Conservation (phyloP, 2,329 filamentous ascomycete species). For the Talaromyces sp. region DNA sequence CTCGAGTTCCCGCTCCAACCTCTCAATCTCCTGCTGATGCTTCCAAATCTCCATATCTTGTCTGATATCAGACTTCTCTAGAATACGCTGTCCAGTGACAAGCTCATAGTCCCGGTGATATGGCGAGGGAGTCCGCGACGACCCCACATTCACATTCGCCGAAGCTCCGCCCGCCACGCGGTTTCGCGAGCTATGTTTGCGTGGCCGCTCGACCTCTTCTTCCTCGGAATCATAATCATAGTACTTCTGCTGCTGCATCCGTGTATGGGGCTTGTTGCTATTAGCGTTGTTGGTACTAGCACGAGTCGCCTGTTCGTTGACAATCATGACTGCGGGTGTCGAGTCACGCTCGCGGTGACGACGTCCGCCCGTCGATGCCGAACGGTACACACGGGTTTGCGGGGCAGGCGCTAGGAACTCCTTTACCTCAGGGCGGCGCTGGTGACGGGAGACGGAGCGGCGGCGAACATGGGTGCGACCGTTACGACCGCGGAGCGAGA, state of each 20-base stretch:
- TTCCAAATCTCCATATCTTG: constrained; percentile 39
- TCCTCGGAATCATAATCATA: constrained; percentile 32
- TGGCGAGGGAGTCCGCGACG: constrained; percentile 30
- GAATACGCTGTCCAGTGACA: constrained; percentile 36
- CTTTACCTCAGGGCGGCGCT: constrained; percentile 18
- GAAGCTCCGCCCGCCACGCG: background rate
- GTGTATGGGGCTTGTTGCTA: constrained; percentile 27
- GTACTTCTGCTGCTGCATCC: constrained; percentile 22
- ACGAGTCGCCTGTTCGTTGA: constrained; percentile 37
- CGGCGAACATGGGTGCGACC: constrained; percentile 25
- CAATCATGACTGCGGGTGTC: constrained; percentile 31
- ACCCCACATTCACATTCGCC: background rate
- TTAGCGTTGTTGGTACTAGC: constrained; percentile 30
- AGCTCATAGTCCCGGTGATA: constrained; percentile 38
- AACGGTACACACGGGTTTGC: constrained; percentile 32
- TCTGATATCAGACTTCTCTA: constrained; percentile 36
- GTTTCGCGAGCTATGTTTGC: constrained; percentile 18
- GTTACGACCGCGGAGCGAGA: constrained; percentile 32
- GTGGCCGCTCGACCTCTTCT: constrained; percentile 16
- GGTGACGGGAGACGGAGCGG: constrained; percentile 39
- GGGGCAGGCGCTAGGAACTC: constrained; percentile 19
- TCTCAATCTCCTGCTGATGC: constrained; percentile 41
- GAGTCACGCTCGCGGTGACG: constrained; percentile 27
- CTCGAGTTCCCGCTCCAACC: constrained; percentile 37
- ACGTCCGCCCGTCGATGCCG: constrained; percentile 38